A percentile compares a stretch with the other conserved stretches of the same genome.
These are phyloP conservation scores for Mycena capillaripes DNA, from an alignment of 768 basidiomycete genomes.

Conservation along the genomic window DNA sequence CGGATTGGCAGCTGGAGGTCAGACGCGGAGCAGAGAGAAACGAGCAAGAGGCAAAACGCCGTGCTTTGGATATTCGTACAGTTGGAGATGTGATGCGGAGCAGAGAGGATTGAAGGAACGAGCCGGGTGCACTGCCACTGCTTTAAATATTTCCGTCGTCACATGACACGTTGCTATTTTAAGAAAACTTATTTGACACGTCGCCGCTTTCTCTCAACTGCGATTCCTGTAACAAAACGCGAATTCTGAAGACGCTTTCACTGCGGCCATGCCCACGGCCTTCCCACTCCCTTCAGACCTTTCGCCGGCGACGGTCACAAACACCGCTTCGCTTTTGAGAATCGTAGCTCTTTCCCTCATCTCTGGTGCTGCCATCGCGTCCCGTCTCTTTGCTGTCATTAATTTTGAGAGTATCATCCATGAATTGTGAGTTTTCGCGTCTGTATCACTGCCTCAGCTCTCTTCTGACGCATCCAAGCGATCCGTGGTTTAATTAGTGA, in stretches of 20 bases:
- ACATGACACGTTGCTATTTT: constrained; percentile 6
- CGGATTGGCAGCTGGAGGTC: constrained; percentile 77
- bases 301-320: constrained; percentile 80
- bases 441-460: constrained; percentile 4
- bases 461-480: constrained; percentile 61
- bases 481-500: constrained; percentile 99
- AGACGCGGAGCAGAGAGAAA: constrained; percentile 66
- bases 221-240: constrained; percentile 29
- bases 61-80: too few species aligned
- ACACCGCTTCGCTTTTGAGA: constrained; percentile 91
- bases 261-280: constrained; percentile 77
- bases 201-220: constrained; percentile 29
- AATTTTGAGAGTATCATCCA: constrained; percentile 99
- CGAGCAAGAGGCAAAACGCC: constrained; percentile 57
- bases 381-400: constrained; percentile 96
- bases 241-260: constrained; percentile 31
- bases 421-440: constrained; percentile 84
- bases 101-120: constrained; percentile 63
- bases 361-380: constrained; percentile 94
- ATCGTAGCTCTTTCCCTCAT: constrained; percentile 93
- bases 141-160: neutral
- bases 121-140: constrained; percentile 53
- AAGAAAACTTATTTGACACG: constrained; percentile 39
- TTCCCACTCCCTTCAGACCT: constrained; percentile 80
- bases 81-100: too few species aligned